phyloP scores from a whole-genome alignment of 2,329 filamentous ascomycete species.

The Aplosporella prunicola region DNA sequence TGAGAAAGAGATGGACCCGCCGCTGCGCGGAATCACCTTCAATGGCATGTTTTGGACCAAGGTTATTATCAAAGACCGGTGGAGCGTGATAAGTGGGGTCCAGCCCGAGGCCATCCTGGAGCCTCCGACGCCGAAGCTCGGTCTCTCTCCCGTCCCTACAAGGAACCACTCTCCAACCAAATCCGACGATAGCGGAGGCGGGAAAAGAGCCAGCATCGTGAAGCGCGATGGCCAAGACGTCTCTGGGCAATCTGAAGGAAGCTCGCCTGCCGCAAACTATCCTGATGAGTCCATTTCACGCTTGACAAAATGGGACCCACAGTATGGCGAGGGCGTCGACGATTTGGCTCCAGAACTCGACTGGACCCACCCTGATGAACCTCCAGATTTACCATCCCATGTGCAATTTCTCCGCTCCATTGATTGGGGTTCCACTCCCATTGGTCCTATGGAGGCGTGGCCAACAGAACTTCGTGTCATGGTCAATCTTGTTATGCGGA shows the following conservation, averaged over 20 bases:
- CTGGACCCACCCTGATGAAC: slow-evolving; percentile 12
- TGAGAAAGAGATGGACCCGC: slow-evolving; percentile 11
- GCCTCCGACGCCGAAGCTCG: too few relatives aligned
- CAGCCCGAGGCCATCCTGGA: too few relatives aligned
- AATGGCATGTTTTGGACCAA: slow-evolving; percentile 21
- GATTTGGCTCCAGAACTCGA: slow-evolving; percentile 27
- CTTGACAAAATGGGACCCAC: background rate
- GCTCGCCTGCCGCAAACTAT: too few relatives aligned
- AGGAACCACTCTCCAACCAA: too few relatives aligned
- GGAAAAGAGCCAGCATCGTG: too few relatives aligned
- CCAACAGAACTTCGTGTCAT: slow-evolving; percentile 37
- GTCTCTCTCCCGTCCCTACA: too few relatives aligned
- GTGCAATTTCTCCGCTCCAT: slow-evolving; percentile 31
- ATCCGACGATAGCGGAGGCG: background rate
- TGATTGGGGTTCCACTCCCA: slow-evolving; percentile 39
- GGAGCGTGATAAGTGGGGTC: slow-evolving; percentile 22
- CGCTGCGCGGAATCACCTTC: slow-evolving; percentile 15
- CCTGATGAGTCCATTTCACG: background rate
- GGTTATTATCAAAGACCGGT: slow-evolving; percentile 17
- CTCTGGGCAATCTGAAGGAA: too few relatives aligned
- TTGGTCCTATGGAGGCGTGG: slow-evolving; percentile 42
- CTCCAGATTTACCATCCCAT: slow-evolving; percentile 18
- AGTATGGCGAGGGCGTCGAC: background rate
- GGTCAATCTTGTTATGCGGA: slow-evolving; percentile 23
- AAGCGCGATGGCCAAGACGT: too few relatives aligned